A percentile compares a stretch with the other conserved stretches of the same genome.
Conservation (phyloP, 805 yeast genomes). For the Candida nonsorbophila region DNA sequence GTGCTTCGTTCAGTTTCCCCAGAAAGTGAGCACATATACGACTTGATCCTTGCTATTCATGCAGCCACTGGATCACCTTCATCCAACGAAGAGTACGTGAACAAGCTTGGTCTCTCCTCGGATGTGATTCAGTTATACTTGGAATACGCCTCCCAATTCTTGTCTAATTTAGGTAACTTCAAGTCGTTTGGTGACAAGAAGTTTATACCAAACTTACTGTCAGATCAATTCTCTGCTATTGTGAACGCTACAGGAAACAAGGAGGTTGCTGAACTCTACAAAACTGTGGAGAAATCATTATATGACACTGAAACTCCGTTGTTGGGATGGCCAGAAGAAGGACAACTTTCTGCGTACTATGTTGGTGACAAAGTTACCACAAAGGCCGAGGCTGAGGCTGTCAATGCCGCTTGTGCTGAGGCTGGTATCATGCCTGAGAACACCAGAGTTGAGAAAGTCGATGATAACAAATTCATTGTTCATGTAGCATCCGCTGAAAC, state of each 20-base stretch:
- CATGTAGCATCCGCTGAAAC: slow-evolving; percentile 61
- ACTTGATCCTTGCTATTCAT: slow-evolving; percentile 61
- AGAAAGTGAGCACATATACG: slow-evolving; percentile 72
- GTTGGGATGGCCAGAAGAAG: slow-evolving; percentile 74
- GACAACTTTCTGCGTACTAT: slow-evolving; percentile 74
- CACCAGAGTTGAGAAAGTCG: slow-evolving; percentile 61
- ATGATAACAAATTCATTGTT: slow-evolving; percentile 46
- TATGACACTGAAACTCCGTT: slow-evolving; percentile 47
- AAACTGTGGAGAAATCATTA: slow-evolving; percentile 41
- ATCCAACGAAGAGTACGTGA: slow-evolving; percentile 32
- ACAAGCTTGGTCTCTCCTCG: slow-evolving; percentile 24
- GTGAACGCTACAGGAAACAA: slow-evolving; percentile 38
- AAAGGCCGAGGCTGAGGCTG: slow-evolving; percentile 56
- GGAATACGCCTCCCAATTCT: slow-evolving; percentile 72
- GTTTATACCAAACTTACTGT: slow-evolving; percentile 63
- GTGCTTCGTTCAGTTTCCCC: slow-evolving; percentile 78
- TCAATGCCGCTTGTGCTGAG: slow-evolving; percentile 61
- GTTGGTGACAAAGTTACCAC: slow-evolving; percentile 40
- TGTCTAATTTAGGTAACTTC: slow-evolving; percentile 71
- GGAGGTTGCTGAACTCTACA: slow-evolving; percentile 28
- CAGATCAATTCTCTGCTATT: slow-evolving; percentile 41
- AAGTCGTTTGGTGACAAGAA: slow-evolving; percentile 88
- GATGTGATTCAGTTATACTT: slow-evolving; percentile 36
- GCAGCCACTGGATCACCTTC: slow-evolving; percentile 40
- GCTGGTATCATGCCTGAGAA: slow-evolving; percentile 72